Base-by-base conservation (phyloP, 805 yeast species). In the Kodamaea leandrae region DNA sequence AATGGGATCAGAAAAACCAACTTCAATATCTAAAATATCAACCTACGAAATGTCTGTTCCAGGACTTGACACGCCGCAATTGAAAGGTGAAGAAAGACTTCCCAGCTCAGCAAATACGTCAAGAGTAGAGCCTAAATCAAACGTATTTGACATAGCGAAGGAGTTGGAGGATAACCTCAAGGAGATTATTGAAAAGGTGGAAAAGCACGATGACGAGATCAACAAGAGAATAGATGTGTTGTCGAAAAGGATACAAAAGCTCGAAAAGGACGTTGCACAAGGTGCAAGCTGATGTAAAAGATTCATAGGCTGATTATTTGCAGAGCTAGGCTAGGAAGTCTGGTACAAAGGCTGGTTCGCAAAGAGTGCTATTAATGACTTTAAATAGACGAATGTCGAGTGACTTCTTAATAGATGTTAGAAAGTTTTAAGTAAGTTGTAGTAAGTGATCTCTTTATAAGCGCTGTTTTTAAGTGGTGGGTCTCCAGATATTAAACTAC, bases 11-110 rank as follows among this genome's bases (percentile, higher is more conserved):
- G n/a, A n/a, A n/a, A n/a, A n/a, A n/a, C n/a, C n/a, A n/a, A n/a
- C n/a, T n/a, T n/a, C n/a, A n/a, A n/a, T n/a, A n/a, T n/a, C n/a
- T n/a, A n/a, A n/a, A n/a, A n/a, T n/a, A n/a, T n/a, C n/a, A n/a
- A n/a, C n/a, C n/a, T n/a, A n/a, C n/a, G 24, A n/a, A n/a, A 19
- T 26, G 23, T 37, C 43, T 12, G 45, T 55, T n/a, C 47, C 53
- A 12, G 71, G 63, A 1, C 61, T 67, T 26, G 55, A 61, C 10
- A 68, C 73, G 4, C 63, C 68, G 2, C 61, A 60, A 21, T 46
- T 64, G 21, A 54, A 56, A 4, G 59, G 55, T 20, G 66, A 66
- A 6, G 59, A 58, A 36, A 41, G 56, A 7, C 30, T 44, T 12
- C 35, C 24, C 5, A 39, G 37, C 20, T 28, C 32, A 14, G 33